A percentile compares a stretch with the other conserved stretches of the same genome.
Conservation (phyloP, 495 filamentous ascomycete genomes). For the Daldinia childiae region DNA sequence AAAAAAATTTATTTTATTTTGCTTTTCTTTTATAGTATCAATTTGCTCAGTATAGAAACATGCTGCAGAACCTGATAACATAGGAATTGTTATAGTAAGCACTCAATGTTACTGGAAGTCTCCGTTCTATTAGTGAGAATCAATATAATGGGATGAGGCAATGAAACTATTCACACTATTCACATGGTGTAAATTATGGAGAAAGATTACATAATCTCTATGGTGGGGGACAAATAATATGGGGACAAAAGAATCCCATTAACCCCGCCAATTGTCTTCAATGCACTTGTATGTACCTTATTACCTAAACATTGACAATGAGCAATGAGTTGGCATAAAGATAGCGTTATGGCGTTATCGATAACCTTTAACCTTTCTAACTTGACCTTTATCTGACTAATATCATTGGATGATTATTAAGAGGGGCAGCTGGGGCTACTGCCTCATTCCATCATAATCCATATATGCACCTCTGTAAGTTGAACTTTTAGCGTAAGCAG, state of each 20-base stretch:
- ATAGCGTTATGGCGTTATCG: background rate
- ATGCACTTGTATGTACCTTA: background rate
- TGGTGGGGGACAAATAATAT: background rate
- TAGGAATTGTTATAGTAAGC: too few species aligned
- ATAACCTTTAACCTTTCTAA: background rate
- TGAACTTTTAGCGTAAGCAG: background rate
- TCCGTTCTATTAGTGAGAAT: background rate
- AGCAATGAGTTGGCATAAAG: background rate
- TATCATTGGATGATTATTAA: background rate
- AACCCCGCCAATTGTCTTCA: conserved; percentile 5
- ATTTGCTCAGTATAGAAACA: too few species aligned
- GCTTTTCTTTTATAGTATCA: background rate
- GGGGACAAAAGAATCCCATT: background rate
- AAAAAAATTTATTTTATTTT: too few species aligned
- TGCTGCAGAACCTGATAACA: too few species aligned
- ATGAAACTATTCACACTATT: too few species aligned
- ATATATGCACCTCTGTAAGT: background rate
- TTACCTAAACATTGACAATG: background rate
- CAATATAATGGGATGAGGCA: background rate
- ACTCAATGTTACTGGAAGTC: background rate
- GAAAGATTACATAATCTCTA: background rate
- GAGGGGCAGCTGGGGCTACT: background rate
- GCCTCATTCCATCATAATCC: conserved; percentile 15
- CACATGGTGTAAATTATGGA: too few species aligned
- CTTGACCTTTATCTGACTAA: background rate